Base-by-base conservation (phyloP, 2,329 filamentous ascomycete genomes). In the Calonectria pteridis region DNA sequence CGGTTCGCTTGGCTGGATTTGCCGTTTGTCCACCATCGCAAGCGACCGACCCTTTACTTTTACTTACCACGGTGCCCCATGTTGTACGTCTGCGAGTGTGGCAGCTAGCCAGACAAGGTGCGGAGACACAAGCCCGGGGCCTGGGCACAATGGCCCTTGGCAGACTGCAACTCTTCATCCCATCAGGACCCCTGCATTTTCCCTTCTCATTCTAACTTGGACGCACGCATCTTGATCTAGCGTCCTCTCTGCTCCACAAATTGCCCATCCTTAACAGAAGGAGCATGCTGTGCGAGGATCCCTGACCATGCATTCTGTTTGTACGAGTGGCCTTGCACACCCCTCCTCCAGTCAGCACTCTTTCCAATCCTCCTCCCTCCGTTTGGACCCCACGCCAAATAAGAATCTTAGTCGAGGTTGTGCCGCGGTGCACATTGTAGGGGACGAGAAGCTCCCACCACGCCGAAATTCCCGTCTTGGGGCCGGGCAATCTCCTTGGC, bases 211-310 rank as follows among this genome's bases (percentile, higher is more conserved):
- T 51, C 43, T 35, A 35, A 55, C 53, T 20, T 63, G 16, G 55
- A 62, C 37, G 26, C 55, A 50, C 33, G 53, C 20, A 29, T 62
- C 31, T 63, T 69, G 31, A 53, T 43, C 50, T 58, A 58, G 65
- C 26, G 35, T 43, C 50, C 31, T 26, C 14, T n/a, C 26, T 23
- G 35, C 33, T 55, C 26, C 11, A 10, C 6, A 49, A 49, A n/a
- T 28, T 63, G 59, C 23, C 18, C 18, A 64, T 64, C 59, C 59
- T 64, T 49, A 69, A 77, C 76, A 28, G 71, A 75, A 75, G 62
- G 40, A 76, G 76, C 66, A 77, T 71, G 74, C 74, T 72, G 26
- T 75, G 77, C 75, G 77, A 73, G 70, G 26, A 20, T 51, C 63
- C 63, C 64, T 59, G 53, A 43, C 69, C 64, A 62, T 68, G 64